A percentile compares a stretch with the other conserved stretches of the same genome.
These are phyloP conservation scores for Trichoderma parareesei DNA, from an alignment of 495 filamentous ascomycete species.

Conservation along the genomic window DNA sequence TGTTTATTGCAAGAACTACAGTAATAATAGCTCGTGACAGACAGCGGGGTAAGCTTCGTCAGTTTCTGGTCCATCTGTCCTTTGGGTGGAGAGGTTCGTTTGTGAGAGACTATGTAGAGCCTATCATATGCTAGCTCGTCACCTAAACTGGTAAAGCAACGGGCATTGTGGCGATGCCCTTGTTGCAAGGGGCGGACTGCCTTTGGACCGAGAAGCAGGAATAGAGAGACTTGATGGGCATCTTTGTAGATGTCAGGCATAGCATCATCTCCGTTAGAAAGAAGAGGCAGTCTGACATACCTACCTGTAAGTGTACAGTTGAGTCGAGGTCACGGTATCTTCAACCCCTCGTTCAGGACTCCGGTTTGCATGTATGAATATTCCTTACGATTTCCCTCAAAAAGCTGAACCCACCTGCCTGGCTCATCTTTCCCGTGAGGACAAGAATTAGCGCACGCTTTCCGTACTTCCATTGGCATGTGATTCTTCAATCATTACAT, in stretches of 20 bases:
- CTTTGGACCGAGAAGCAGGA: background rate
- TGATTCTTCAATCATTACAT: too few species aligned
- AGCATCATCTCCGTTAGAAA: background rate
- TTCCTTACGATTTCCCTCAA: too few species aligned
- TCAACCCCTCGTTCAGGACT: background rate
- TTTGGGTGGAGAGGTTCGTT: background rate
- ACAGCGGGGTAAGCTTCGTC: background rate
- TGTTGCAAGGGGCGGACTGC: background rate
- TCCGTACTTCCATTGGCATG: too few species aligned
- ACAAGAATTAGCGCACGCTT: too few species aligned
- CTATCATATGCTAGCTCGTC: background rate
- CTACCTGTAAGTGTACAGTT: too few species aligned
- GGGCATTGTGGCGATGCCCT: background rate
- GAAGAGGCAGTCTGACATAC: background rate
- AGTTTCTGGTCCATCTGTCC: background rate
- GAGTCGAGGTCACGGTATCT: background rate
- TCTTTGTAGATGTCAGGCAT: background rate
- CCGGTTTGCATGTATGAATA: too few species aligned
- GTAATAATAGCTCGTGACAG: background rate
- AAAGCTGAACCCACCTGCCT: too few species aligned
- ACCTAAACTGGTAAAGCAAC: slow-evolving; percentile 5
- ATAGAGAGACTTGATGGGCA: background rate
- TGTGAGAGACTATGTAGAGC: background rate
- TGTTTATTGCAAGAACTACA: background rate
- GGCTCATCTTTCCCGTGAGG: too few species aligned